Conservation (phyloP, 2,329 filamentous ascomycete species). For the Helotiales sp. region DNA sequence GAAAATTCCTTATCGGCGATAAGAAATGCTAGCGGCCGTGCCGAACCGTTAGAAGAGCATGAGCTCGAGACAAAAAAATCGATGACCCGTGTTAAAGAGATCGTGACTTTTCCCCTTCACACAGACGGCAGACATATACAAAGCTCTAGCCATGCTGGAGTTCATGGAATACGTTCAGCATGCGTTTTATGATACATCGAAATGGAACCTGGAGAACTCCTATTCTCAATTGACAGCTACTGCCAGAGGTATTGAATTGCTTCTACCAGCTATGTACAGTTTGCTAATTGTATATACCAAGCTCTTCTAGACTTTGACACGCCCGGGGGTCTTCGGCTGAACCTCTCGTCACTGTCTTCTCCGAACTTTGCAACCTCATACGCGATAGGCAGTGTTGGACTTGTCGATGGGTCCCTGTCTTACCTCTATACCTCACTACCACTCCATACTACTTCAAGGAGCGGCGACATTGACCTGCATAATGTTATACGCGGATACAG, state of each 20-base stretch:
- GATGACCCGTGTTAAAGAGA: no score
- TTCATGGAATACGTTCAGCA: slow-evolving; percentile 97
- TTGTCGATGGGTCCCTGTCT: slow-evolving; percentile 95
- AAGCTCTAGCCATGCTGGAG: slow-evolving; percentile 67
- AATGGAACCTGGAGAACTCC: slow-evolving; percentile 90
- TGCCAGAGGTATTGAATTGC: slow-evolving; percentile 61
- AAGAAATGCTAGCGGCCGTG: slow-evolving; percentile 5
- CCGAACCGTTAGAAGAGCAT: not conserved
- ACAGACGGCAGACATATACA: no score
- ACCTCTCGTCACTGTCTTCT: slow-evolving; percentile 87
- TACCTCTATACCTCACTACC: slow-evolving; percentile 92
- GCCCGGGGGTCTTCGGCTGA: slow-evolving; percentile 79
- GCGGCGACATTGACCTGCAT: slow-evolving; percentile 73
- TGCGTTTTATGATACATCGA: slow-evolving; percentile 82
- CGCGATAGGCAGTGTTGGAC: slow-evolving; percentile 81
- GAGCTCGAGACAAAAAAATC: not conserved
- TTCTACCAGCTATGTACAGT: not conserved
- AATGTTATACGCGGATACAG: slow-evolving; percentile 81
- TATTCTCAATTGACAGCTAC: slow-evolving; percentile 86
- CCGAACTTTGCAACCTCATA: slow-evolving; percentile 95
- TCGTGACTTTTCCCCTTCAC: no score
- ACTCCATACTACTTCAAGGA: slow-evolving; percentile 67
- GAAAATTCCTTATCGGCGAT: slow-evolving; percentile 1
- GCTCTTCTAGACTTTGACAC: slow-evolving; percentile 87
- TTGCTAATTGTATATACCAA: slow-evolving; percentile 39